Evolutionary conservation across 129 eudicot species (phyloP).

Genomic region (Tagetes patula): DNA sequence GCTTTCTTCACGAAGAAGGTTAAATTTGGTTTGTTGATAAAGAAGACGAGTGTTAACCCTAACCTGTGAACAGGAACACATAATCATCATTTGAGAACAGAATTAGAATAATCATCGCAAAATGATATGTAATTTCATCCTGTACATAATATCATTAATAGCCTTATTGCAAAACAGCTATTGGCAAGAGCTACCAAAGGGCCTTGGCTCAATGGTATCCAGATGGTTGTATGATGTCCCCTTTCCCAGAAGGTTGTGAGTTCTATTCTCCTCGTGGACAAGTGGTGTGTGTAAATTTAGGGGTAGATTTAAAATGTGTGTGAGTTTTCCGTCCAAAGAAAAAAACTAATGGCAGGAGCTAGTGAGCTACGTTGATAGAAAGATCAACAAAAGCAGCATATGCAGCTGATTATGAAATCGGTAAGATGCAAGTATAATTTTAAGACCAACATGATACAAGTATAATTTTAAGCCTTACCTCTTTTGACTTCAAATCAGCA

Average conservation of each 20-base stretch:
- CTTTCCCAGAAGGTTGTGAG: too few species aligned
- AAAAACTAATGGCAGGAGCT: too few species aligned
- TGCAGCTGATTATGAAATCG: slow-evolving; percentile 9
- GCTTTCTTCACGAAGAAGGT: slow-evolving; percentile 98
- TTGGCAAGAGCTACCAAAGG: neutral
- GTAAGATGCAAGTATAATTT: neutral
- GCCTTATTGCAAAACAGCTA: slow-evolving; percentile 5
- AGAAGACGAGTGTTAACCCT: slow-evolving; percentile 99
- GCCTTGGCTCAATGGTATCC: too few species aligned
- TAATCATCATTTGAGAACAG: neutral
- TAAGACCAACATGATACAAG: neutral
- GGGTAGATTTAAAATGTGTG: too few species aligned
- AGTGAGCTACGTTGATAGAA: neutral
- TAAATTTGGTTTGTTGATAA: slow-evolving; percentile 96
- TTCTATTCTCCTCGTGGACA: too few species aligned
- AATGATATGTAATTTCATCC: slow-evolving; percentile 10
- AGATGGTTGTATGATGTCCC: too few species aligned
- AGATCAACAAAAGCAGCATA: slow-evolving; percentile 22
- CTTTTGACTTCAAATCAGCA: slow-evolving; percentile 95
- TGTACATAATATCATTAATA: neutral
- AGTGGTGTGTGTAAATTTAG: too few species aligned
- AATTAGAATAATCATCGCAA: slow-evolving; percentile 16
- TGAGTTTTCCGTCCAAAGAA: too few species aligned
- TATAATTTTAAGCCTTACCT: slow-evolving; percentile 53
- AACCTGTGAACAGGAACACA: slow-evolving; percentile 57